Evolutionary conservation across 2,329 filamentous ascomycete species (phyloP).

Genomic region (Penicillium sumatraense): DNA sequence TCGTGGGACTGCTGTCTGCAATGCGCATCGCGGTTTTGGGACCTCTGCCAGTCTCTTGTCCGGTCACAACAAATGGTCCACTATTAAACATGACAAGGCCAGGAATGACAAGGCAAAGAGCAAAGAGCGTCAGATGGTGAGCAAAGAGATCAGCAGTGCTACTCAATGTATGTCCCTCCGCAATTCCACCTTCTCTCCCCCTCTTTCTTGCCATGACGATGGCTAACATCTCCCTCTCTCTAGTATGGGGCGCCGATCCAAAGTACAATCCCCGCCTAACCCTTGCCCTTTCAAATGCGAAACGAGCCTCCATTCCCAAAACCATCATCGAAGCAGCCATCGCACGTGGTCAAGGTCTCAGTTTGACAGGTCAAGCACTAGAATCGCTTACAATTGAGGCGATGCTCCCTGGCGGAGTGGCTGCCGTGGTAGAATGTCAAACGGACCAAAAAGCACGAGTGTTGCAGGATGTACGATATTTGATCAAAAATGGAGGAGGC

Average conservation of each 20-base stretch:
- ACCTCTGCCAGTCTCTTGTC: constrained; percentile 55
- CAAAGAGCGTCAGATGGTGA: constrained; percentile 68
- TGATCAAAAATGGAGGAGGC: constrained; percentile 74
- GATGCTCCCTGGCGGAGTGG: constrained; percentile 74
- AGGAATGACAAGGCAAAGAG: constrained; percentile 78
- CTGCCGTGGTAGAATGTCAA: constrained; percentile 81
- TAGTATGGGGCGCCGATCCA: constrained; percentile 76
- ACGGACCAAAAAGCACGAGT: constrained; percentile 79
- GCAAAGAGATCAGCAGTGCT: constrained; percentile 73
- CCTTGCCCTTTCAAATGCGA: constrained; percentile 73
- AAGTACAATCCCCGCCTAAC: constrained; percentile 77
- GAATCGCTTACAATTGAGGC: constrained; percentile 79
- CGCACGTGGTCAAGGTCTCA: constrained; percentile 84
- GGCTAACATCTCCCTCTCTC: constrained; percentile 10
- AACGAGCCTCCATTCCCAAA: constrained; percentile 86
- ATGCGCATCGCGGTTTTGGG: constrained; percentile 52
- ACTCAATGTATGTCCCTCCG: constrained; percentile 66
- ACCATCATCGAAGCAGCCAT: constrained; percentile 82
- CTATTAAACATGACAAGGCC: constrained; percentile 93
- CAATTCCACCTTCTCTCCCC: neutral
- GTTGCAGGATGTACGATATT: constrained; percentile 71
- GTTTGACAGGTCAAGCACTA: constrained; percentile 73
- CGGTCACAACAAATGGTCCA: constrained; percentile 93
- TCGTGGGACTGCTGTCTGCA: constrained; percentile 18
- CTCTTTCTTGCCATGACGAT: neutral